phyloP scores from a whole-genome alignment of 129 eudicot species.

The Erigeron canadensis region DNA sequence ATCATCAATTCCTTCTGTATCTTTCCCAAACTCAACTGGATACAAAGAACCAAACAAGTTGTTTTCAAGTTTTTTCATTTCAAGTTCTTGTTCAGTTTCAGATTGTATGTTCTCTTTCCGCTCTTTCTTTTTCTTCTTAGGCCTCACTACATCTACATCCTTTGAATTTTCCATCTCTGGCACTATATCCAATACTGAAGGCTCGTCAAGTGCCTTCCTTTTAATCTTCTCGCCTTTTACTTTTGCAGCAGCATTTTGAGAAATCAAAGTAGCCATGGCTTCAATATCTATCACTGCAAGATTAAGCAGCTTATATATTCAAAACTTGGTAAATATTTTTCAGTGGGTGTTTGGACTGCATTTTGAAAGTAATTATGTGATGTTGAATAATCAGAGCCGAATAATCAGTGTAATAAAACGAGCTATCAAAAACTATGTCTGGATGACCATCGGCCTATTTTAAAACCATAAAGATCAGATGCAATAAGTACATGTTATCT shows the following conservation, averaged over 20 bases:
- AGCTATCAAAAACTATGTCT: too few species aligned
- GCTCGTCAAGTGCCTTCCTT: conserved; percentile 50
- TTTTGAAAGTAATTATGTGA: background rate
- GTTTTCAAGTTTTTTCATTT: conserved; percentile 70
- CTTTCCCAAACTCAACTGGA: conserved; percentile 74
- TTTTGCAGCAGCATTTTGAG: conserved; percentile 66
- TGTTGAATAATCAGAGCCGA: background rate
- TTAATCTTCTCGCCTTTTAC: conserved; percentile 48
- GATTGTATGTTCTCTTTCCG: conserved; percentile 33
- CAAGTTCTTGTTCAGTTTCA: conserved; percentile 56
- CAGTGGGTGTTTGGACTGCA: background rate
- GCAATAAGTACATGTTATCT: too few species aligned
- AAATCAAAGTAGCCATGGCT: conserved; percentile 62
- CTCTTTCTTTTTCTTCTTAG: conserved; percentile 60
- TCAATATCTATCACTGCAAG: conserved; percentile 24
- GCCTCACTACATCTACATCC: conserved; percentile 22
- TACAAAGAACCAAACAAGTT: conserved; percentile 67
- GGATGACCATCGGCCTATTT: too few species aligned
- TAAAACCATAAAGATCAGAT: too few species aligned
- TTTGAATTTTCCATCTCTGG: conserved; percentile 29
- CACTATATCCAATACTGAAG: conserved; percentile 31
- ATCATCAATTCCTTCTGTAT: conserved; percentile 34
- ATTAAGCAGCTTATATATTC: background rate
- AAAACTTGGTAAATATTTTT: background rate
- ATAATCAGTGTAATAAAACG: background rate